phyloP scores from a whole-genome alignment of 2,329 filamentous ascomycete species.

The Akanthomyces muscarius region DNA sequence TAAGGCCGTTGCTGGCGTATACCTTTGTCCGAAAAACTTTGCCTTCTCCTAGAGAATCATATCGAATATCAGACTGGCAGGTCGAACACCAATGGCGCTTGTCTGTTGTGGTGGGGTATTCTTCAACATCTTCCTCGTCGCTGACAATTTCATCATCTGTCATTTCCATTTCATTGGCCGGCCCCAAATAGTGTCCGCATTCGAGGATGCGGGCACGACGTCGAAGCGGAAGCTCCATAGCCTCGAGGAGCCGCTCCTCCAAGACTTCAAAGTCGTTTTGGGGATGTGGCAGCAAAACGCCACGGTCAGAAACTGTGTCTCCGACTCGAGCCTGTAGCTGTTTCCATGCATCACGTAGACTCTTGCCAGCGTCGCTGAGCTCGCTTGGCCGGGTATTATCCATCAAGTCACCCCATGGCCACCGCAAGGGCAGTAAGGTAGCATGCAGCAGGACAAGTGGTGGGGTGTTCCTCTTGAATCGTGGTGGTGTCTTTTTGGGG shows the following conservation, averaged over 20 bases:
- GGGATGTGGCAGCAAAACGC: slow-evolving; percentile 72
- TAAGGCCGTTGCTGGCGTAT: slow-evolving; percentile 90
- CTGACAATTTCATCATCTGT: slow-evolving; percentile 44
- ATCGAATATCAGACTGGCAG: slow-evolving; percentile 52
- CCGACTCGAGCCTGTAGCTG: slow-evolving; percentile 66
- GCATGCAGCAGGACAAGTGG: slow-evolving; percentile 76
- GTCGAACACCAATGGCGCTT: slow-evolving; percentile 54
- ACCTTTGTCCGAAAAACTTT: slow-evolving; percentile 76
- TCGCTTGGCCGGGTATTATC: slow-evolving; percentile 39
- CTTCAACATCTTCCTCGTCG: slow-evolving; percentile 40
- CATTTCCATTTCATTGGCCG: slow-evolving; percentile 46
- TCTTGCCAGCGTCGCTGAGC: slow-evolving; percentile 44
- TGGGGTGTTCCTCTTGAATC: slow-evolving; percentile 54
- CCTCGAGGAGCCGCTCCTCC: slow-evolving; percentile 72
- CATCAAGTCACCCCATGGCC: slow-evolving; percentile 58
- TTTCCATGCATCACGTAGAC: slow-evolving; percentile 59
- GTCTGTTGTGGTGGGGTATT: slow-evolving; percentile 21
- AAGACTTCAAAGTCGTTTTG: slow-evolving; percentile 76
- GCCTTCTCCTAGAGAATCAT: slow-evolving; percentile 48
- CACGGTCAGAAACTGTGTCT: slow-evolving; percentile 69
- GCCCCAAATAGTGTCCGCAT: slow-evolving; percentile 71
- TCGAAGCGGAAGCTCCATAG: slow-evolving; percentile 63
- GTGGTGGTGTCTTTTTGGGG: slow-evolving; percentile 54
- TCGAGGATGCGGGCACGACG: slow-evolving; percentile 66
- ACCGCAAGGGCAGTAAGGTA: slow-evolving; percentile 66